Conservation (phyloP, 768 basidiomycete species). For the Boletus rufocinnamomeus region DNA sequence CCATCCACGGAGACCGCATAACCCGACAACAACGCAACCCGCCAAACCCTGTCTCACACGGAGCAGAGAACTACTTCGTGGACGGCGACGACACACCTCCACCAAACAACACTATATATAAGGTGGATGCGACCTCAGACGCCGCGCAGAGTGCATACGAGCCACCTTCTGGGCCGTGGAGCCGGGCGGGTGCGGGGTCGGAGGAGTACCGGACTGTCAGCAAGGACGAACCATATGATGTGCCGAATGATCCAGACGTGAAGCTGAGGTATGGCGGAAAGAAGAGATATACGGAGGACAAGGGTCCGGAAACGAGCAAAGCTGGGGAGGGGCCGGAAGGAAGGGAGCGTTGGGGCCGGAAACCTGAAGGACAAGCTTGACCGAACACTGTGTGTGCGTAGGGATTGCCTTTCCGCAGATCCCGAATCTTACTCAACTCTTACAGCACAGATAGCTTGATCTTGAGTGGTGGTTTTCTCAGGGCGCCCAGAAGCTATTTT, state of each 20-base stretch:
- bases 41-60: conserved; percentile 29
- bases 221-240: conserved; percentile 29
- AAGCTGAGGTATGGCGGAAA: conserved; percentile 29
- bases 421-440: not conserved
- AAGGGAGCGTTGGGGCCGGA: conserved; percentile 39
- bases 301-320: conserved; percentile 38
- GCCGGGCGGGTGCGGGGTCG: conserved; percentile 40
- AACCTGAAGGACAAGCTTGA: conserved; percentile 31
- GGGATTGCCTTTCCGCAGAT: not conserved
- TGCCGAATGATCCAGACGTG: conserved; percentile 4
- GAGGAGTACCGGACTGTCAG: conserved; percentile 31
- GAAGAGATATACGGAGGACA: conserved; percentile 18
- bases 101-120: conserved; percentile 42
- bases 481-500: not conserved
- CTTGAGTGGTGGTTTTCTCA: not conserved
- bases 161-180: conserved; percentile 48
- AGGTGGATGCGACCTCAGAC: conserved; percentile 48
- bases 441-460: not conserved
- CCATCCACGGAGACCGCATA: conserved; percentile 1
- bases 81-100: conserved; percentile 49
- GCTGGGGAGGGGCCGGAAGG: conserved; percentile 40
- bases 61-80: conserved; percentile 47
- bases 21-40: not conserved
- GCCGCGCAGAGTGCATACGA: conserved; percentile 51
- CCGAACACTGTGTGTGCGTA: not conserved